A percentile compares a stretch with the other conserved stretches of the same genome.
phyloP scores from a whole-genome alignment of 345 rosid species.

The Rhodamnia argentea region DNA sequence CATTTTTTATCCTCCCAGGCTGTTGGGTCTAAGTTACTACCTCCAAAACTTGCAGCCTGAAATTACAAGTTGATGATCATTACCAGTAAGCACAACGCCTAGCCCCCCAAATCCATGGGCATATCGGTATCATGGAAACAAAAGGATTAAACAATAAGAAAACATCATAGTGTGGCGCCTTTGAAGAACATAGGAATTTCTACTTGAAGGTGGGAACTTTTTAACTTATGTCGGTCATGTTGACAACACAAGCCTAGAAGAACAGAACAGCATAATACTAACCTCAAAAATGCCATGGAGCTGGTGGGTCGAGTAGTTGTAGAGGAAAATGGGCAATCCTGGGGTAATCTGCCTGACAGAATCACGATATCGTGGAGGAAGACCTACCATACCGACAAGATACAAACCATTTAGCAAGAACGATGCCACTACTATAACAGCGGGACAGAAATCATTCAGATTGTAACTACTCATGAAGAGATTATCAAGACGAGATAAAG shows the following conservation, averaged over 20 bases:
- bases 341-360: conserved; percentile 57
- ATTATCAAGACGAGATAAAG: neutral
- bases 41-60: conserved; percentile 96
- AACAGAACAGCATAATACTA: neutral
- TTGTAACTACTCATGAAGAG: neutral
- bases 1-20: conserved; percentile 98
- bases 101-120: neutral
- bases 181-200: neutral
- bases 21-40: conserved; percentile 81
- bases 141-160: neutral
- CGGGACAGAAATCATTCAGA: neutral
- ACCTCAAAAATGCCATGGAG: conserved; percentile 62
- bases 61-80: neutral
- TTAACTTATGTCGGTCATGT: neutral
- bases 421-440: neutral
- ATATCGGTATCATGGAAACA: neutral
- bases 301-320: conserved; percentile 57
- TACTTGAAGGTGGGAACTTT: neutral
- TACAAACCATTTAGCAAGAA: neutral
- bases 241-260: neutral
- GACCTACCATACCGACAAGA: conserved; percentile 13
- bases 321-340: conserved; percentile 58
- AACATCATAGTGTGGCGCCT: neutral
- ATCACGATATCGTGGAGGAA: conserved; percentile 49
- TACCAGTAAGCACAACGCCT: neutral